Evolutionary conservation across 2,329 filamentous ascomycete species (phyloP), one percentile per base, ranked within the genome.

Genomic region (Aspergillus proliferans): DNA sequence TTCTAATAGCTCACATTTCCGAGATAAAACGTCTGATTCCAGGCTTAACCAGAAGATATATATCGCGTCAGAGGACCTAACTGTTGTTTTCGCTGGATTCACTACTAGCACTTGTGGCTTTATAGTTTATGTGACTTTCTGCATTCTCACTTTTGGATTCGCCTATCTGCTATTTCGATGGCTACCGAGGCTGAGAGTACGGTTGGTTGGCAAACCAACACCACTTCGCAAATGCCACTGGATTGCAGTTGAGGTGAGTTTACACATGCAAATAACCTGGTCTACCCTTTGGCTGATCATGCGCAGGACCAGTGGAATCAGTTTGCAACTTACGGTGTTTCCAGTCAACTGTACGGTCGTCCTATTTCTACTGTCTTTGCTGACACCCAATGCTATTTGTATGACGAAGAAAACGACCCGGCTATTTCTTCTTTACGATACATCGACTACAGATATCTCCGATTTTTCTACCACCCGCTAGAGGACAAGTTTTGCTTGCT

Each of bases 81-180:
- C 90, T 1, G 90, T 96, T 59, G 92, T 91, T 24, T 83, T 97
- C 63, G 89, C 92, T 21, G 93, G 93, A 0, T 98, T 97, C 69
- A 83, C 79, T 45, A 96, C 90, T 3, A 92, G 86, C 54, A 68
- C 71, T 3, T 52, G 82, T 12, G 89, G 93, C 1, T 86, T 84
- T 59, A 68, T 78, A 2, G 54, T 83, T 0, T 97, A 97, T 65
- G 59, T 84, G 3, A 59, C 77, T 7, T 70, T 95, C 6, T 97
- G 90, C 59, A 59, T 86, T 14, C 63, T 83, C 4, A 90, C 90
- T 0, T 71, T 83, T 15, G 93, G 93, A 2, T 64, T 95, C 33
- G 89, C 81, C 4, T 98, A 88, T 72, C 80, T 98, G 12, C 61
- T 97, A 4, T 80, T 97, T 49, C 81, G 90, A 53, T 98, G 93